Conservation (phyloP, 169 alveolate species). For the Plasmodium knowlesi region DNA sequence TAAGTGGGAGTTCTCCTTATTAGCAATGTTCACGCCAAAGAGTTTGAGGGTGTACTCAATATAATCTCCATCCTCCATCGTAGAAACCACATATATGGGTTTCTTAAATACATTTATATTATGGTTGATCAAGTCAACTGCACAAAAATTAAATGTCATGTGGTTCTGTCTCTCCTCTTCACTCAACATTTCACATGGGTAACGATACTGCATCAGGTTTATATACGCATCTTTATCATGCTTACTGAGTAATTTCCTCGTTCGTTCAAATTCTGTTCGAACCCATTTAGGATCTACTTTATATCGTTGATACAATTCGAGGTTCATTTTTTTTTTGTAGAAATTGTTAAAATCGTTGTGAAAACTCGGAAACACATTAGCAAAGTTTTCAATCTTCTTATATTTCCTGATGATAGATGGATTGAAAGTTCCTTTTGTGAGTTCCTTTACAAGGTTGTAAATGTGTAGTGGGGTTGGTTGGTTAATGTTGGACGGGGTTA, state of each 20-base stretch:
- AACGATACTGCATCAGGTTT: constrained; percentile 32
- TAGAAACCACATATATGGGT: constrained; percentile 51
- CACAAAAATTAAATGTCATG: constrained; percentile 19
- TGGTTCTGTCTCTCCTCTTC: constrained; percentile 53
- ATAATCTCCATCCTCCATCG: constrained; percentile 7
- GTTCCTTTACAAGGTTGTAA: constrained; percentile 12
- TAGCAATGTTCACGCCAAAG: constrained; percentile 23
- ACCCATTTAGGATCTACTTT: neutral
- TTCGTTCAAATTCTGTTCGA: constrained; percentile 9
- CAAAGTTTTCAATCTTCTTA: constrained; percentile 35
- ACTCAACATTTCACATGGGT: constrained; percentile 4
- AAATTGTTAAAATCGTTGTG: constrained; percentile 22
- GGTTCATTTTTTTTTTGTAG: constrained; percentile 34
- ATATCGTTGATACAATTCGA: constrained; percentile 39
- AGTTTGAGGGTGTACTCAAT: constrained; percentile 22
- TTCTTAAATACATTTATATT: constrained; percentile 49
- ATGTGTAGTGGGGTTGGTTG: neutral
- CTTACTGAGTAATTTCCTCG: neutral
- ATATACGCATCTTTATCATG: constrained; percentile 20
- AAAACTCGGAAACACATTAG: constrained; percentile 52
- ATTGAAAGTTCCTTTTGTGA: constrained; percentile 41
- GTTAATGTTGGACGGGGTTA: neutral
- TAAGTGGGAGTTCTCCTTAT: neutral
- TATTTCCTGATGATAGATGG: constrained; percentile 13
- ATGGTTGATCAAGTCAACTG: constrained; percentile 45